These are phyloP conservation scores for Spiraea crenata DNA, from an alignment of 331 rosid genomes.

Conservation along the genomic window DNA sequence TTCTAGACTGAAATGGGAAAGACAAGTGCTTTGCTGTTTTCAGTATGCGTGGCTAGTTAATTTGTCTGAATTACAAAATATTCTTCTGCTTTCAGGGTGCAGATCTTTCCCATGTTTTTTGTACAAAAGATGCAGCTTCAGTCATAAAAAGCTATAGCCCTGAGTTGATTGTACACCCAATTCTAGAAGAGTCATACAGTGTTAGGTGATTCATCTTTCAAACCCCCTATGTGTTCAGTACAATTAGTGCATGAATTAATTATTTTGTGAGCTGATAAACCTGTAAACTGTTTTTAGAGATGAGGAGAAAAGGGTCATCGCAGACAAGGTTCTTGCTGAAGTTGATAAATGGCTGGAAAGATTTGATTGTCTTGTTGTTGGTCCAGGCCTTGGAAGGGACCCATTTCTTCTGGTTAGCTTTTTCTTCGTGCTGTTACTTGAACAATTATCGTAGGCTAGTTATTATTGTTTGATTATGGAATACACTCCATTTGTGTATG, in stretches of 20 bases:
- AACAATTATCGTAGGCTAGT: background rate
- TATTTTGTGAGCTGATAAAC: constrained; percentile 19
- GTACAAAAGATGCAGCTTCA: constrained; percentile 87
- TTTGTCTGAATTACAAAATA: constrained; percentile 15
- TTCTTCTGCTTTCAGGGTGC: constrained; percentile 65
- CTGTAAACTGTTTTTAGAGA: constrained; percentile 50
- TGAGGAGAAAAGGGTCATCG: constrained; percentile 49
- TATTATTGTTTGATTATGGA: constrained; percentile 3
- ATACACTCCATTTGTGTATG: background rate
- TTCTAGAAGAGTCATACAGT: constrained; percentile 80
- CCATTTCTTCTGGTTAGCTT: constrained; percentile 75
- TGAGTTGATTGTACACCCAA: constrained; percentile 84
- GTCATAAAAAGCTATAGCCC: constrained; percentile 91
- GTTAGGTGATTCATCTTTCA: constrained; percentile 43
- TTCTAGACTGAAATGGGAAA: background rate
- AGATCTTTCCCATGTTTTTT: constrained; percentile 90
- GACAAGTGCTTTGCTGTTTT: background rate
- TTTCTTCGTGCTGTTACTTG: constrained; percentile 20
- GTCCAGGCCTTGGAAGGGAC: constrained; percentile 97
- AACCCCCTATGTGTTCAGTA: background rate
- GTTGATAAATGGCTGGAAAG: constrained; percentile 83
- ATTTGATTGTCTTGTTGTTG: constrained; percentile 88
- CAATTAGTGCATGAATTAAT: constrained; percentile 4
- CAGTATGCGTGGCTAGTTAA: background rate
- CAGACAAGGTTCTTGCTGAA: constrained; percentile 65